Evolutionary conservation across 2,329 filamentous ascomycete species (phyloP).

Genomic region (Scedosporium apiospermum): DNA sequence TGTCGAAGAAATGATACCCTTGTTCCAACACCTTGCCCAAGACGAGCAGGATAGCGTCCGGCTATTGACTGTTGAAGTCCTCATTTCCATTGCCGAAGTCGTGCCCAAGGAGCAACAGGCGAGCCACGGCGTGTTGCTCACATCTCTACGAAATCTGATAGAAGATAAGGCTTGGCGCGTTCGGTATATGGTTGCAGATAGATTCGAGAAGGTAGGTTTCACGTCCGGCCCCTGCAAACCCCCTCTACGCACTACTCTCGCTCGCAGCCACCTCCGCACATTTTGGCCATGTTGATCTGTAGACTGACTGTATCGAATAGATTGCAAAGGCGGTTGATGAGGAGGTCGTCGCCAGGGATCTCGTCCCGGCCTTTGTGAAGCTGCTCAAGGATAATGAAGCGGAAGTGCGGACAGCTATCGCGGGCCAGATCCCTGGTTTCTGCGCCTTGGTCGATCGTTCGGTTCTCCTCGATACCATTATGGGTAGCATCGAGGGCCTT

Average conservation of each 20-base stretch:
- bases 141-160: constrained; percentile 83
- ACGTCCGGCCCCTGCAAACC: not conserved
- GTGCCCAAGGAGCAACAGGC: constrained; percentile 97
- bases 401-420: constrained; percentile 92
- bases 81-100: constrained; percentile 93
- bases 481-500: constrained; percentile 91
- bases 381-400: constrained; percentile 96
- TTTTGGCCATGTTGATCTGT: not conserved
- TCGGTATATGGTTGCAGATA: constrained; percentile 97
- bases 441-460: constrained; percentile 81
- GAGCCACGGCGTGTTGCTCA: constrained; percentile 87
- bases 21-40: constrained; percentile 92
- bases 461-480: constrained; percentile 87
- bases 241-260: not conserved
- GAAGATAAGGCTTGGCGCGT: constrained; percentile 99
- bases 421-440: constrained; percentile 96
- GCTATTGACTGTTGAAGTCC: constrained; percentile 87
- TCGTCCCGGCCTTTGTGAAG: constrained; percentile 95
- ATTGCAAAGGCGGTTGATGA: constrained; percentile 98
- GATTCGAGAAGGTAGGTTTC: constrained; percentile 78
- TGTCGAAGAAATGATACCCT: constrained; percentile 96
- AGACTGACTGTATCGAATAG: constrained; percentile 30
- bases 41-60: constrained; percentile 98
- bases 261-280: no score
- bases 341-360: constrained; percentile 85